phyloP scores from a whole-genome alignment of 371 early-diverging fungal genomes.

The Chytridiales sp. region DNA sequence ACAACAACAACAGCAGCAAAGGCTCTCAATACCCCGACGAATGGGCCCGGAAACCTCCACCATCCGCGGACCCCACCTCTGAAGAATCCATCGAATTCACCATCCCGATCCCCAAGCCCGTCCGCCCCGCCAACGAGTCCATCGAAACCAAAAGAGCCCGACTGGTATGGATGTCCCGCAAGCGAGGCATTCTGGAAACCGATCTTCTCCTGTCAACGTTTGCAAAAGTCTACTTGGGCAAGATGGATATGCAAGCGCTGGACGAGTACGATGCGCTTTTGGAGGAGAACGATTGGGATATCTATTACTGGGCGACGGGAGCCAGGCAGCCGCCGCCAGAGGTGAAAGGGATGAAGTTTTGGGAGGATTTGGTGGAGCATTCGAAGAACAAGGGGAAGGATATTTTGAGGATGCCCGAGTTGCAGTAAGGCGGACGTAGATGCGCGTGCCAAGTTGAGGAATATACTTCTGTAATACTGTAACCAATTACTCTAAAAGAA shows the following conservation, averaged over 20 bases:
- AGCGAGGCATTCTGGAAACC: conserved; percentile 93
- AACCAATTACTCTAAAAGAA: no score
- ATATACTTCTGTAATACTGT: no score
- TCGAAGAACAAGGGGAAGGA: conserved; percentile 43
- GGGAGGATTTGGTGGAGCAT: conserved; percentile 46
- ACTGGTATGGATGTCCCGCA: conserved; percentile 85
- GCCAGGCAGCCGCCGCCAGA: conserved; percentile 11
- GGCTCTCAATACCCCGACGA: no score
- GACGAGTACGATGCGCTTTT: conserved; percentile 78
- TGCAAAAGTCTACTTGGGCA: conserved; percentile 62
- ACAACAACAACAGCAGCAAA: no score
- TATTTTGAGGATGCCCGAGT: conserved; percentile 51
- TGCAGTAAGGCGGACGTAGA: no score
- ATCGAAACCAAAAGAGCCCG: conserved; percentile 72
- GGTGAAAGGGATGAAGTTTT: conserved; percentile 33
- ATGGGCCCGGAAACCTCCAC: conserved; percentile 14
- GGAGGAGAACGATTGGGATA: conserved; percentile 95
- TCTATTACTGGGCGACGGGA: conserved; percentile 6
- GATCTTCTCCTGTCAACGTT: conserved; percentile 90
- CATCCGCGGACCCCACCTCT: background rate
- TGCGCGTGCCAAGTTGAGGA: no score
- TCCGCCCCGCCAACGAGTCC: conserved; percentile 60
- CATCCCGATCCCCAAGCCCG: conserved; percentile 18
- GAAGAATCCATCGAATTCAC: conserved; percentile 15
- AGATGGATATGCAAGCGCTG: conserved; percentile 60